Evolutionary conservation across 108 stramenopile genomes (phyloP).

Genomic region (Cyclotella kingstonii): DNA sequence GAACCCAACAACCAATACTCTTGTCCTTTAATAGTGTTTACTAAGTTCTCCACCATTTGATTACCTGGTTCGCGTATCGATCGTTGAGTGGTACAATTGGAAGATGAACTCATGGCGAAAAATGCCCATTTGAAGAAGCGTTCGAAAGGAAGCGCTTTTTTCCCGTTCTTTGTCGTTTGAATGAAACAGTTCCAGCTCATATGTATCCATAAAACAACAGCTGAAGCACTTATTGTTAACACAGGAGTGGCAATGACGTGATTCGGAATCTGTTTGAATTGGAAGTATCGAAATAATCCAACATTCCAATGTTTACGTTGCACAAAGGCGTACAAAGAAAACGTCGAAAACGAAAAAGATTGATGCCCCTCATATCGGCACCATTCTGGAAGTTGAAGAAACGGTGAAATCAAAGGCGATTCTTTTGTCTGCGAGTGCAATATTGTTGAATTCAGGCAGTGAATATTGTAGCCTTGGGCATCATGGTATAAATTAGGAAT

Average conservation of each 20-base stretch:
- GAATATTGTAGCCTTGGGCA: conserved; percentile 46
- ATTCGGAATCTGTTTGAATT: conserved; percentile 81
- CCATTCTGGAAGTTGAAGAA: conserved; percentile 36
- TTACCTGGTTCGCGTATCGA: too few relatives aligned
- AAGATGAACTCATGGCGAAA: conserved; percentile 29
- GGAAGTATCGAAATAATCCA: conserved; percentile 76
- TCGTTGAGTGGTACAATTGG: not conserved
- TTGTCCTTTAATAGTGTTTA: too few relatives aligned
- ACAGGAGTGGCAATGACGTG: conserved; percentile 77
- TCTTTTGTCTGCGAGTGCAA: not conserved
- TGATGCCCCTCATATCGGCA: conserved; percentile 22
- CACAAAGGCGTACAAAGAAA: conserved; percentile 75
- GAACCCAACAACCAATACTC: conserved; percentile 39
- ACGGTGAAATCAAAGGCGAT: not conserved
- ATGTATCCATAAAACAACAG: conserved; percentile 58
- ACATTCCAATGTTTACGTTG: conserved; percentile 89
- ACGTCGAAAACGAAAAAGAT: conserved; percentile 14
- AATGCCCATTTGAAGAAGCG: conserved; percentile 29
- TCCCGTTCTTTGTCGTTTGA: not conserved
- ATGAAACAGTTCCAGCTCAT: conserved; percentile 41
- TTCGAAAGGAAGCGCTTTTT: not conserved
- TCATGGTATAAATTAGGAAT: conserved; percentile 62
- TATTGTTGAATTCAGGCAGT: conserved; percentile 32
- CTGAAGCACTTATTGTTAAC: conserved; percentile 41
- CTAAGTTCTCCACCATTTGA: too few relatives aligned